Percentiles rank a stretch among this genome's conserved stretches.
Evolutionary conservation across 805 yeast species (phyloP).

Genomic region (Zygosaccharomyces rouxii): DNA sequence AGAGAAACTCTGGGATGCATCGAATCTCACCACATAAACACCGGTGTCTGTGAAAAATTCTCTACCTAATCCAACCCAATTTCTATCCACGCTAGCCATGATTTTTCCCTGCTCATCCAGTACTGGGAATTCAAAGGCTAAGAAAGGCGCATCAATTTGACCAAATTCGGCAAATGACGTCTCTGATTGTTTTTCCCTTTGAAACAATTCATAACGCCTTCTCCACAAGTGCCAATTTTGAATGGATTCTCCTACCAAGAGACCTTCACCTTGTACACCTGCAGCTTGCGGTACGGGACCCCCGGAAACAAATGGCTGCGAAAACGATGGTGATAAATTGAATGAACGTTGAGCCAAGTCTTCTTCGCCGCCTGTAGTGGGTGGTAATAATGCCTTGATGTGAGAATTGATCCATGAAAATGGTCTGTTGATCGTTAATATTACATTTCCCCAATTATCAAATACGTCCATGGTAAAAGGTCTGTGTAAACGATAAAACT

Average conservation of each 20-base stretch:
- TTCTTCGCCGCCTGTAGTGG: constrained; percentile 9
- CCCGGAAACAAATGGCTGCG: constrained; percentile 10
- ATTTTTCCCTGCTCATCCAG: constrained; percentile 52
- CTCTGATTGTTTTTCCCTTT: constrained; percentile 37
- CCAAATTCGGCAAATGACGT: constrained; percentile 72
- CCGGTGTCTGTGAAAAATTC: constrained; percentile 95
- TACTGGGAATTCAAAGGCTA: constrained; percentile 84
- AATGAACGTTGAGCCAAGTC: constrained; percentile 3
- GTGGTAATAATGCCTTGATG: constrained; percentile 66
- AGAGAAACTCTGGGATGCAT: constrained; percentile 55
- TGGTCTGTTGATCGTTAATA: constrained; percentile 70
- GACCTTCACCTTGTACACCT: constrained; percentile 41
- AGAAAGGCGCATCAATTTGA: constrained; percentile 76
- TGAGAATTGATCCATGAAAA: constrained; percentile 87
- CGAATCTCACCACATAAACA: constrained; percentile 82
- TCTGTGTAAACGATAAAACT: constrained; percentile 76
- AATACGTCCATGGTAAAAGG: constrained; percentile 75
- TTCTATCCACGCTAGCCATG: constrained; percentile 77
- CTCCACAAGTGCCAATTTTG: constrained; percentile 97
- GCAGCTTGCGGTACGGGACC: constrained; percentile 18
- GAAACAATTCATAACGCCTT: constrained; percentile 76
- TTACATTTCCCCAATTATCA: constrained; percentile 55
- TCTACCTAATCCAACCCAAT: constrained; percentile 92
- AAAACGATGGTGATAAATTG: not conserved
- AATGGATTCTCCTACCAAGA: constrained; percentile 73